These are phyloP conservation scores for Verticillium tricorpus DNA, from an alignment of 2,329 filamentous ascomycete genomes.

Conservation along the genomic window DNA sequence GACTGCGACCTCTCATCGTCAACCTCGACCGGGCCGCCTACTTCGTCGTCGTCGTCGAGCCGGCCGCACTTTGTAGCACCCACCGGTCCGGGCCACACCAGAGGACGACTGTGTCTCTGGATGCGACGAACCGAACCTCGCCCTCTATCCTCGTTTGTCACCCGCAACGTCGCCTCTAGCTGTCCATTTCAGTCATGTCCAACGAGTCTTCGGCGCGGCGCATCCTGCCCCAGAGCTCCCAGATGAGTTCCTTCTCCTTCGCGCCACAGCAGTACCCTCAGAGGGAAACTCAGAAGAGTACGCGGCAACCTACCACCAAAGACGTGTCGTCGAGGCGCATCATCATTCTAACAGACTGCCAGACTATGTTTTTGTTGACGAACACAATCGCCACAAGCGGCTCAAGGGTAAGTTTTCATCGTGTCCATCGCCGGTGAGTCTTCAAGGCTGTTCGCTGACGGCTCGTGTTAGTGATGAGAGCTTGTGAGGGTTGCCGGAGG, in stretches of 20 bases:
- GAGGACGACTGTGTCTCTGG: conserved; percentile 2
- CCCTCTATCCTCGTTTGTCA: not conserved
- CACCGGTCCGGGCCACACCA: not conserved
- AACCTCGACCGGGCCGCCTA: not conserved
- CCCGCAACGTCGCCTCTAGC: not conserved
- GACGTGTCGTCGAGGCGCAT: not conserved
- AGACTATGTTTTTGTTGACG: conserved; percentile 99
- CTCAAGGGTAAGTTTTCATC: conserved; percentile 73
- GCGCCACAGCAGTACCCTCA: conserved; percentile 52
- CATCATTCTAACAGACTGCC: conserved; percentile 2
- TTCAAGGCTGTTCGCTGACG: conserved; percentile 4
- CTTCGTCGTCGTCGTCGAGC: conserved; percentile 1
- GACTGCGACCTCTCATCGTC: not conserved
- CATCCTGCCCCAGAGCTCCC: conserved; percentile 61
- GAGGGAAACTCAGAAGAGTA: conserved; percentile 81
- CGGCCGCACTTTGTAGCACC: not conserved
- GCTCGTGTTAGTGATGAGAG: conserved; percentile 73
- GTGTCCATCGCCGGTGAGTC: not conserved
- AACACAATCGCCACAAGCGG: conserved; percentile 96
- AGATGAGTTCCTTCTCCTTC: conserved; percentile 74
- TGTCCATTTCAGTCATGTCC: conserved; percentile 44
- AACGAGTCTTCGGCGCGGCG: conserved; percentile 58
- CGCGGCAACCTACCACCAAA: conserved; percentile 24
- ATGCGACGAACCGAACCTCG: conserved; percentile 6
- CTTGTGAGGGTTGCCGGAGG: conserved; percentile 89